Conservation (phyloP, 2,329 filamentous ascomycete species). For the Alternaria gansuensis region DNA sequence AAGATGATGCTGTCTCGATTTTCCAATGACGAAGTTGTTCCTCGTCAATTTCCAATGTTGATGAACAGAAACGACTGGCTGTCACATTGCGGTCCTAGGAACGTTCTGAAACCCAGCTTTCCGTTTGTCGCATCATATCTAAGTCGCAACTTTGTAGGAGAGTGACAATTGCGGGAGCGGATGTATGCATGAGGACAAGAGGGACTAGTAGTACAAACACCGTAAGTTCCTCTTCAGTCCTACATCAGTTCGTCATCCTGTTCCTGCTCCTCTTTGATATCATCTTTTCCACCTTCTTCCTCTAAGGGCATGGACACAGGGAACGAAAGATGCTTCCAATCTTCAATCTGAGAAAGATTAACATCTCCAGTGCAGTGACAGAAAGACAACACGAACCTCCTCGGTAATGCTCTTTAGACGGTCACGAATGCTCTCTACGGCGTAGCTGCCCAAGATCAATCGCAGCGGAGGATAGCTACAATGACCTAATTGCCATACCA, state of each 20-base stretch:
- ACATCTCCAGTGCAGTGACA: neutral
- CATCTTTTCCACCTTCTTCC: conserved; percentile 30
- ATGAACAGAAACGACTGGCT: neutral
- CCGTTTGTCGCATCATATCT: neutral
- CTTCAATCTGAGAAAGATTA: conserved; percentile 33
- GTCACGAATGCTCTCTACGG: conserved; percentile 94
- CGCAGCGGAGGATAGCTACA: conserved; percentile 92
- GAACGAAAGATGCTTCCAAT: conserved; percentile 42
- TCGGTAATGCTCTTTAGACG: conserved; percentile 89
- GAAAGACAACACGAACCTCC: conserved; percentile 66
- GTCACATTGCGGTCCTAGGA: no score
- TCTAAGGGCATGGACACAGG: conserved; percentile 31
- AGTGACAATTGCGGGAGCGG: neutral
- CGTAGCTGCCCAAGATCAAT: conserved; percentile 88
- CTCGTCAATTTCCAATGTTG: neutral
- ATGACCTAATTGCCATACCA: conserved; percentile 93
- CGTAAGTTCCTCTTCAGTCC: conserved; percentile 24
- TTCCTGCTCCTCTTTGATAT: conserved; percentile 32
- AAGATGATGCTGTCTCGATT: neutral
- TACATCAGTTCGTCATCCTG: conserved; percentile 39
- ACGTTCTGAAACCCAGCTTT: neutral
- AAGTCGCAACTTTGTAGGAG: neutral
- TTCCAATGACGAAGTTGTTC: neutral
- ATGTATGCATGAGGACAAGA: neutral
- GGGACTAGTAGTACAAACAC: neutral